phyloP scores from a whole-genome alignment of 176 grass and related monocot genomes.

The Oryza meyeriana region DNA sequence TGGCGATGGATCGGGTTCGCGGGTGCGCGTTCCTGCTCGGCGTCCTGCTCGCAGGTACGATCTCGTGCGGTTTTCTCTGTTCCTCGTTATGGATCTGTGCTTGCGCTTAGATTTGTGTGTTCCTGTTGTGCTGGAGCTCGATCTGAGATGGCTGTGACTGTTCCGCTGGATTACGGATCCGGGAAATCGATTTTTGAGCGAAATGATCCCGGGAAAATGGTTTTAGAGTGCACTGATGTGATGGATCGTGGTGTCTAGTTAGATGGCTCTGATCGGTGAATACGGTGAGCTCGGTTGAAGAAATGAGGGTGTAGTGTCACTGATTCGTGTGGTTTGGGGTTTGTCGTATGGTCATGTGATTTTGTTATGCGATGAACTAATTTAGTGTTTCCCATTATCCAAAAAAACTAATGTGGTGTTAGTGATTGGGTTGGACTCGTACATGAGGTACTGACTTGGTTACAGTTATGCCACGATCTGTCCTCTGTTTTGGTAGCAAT shows the following conservation, averaged over 20 bases:
- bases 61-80: neutral
- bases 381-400: too few species aligned
- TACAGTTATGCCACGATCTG: neutral
- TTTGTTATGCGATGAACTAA: too few species aligned
- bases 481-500: neutral
- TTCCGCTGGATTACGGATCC: neutral
- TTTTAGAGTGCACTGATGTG: neutral
- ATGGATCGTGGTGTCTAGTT: neutral
- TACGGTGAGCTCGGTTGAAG: neutral
- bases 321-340: neutral
- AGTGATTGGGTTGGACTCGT: neutral
- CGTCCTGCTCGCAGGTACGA: constrained; percentile 60
- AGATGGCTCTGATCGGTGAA: neutral
- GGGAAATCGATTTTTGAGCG: neutral
- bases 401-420: neutral
- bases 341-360: neutral
- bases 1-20: constrained; percentile 52
- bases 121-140: neutral
- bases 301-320: neutral
- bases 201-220: neutral
- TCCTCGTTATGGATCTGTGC: constrained; percentile 7
- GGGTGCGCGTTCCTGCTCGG: constrained; percentile 57
- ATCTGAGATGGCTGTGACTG: neutral
- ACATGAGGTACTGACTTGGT: neutral
- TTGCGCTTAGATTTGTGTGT: neutral